phyloP scores from a whole-genome alignment of 495 filamentous ascomycete species.

The Wilcoxina mikolae region DNA sequence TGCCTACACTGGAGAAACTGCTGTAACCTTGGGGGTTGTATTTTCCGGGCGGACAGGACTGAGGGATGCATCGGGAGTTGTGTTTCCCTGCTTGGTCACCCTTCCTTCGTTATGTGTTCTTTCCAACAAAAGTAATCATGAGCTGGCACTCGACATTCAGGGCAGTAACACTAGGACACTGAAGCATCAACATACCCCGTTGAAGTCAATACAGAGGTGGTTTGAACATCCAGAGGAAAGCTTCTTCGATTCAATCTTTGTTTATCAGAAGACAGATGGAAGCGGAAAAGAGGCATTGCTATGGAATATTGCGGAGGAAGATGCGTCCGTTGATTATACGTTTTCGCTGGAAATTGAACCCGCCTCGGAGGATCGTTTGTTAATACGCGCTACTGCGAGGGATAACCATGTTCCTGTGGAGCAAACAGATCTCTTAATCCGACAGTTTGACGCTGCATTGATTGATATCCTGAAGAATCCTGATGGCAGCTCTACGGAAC shows the following conservation, averaged over 20 bases:
- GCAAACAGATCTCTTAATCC: constrained; percentile 46
- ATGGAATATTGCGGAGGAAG: constrained; percentile 41
- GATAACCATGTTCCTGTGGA: constrained; percentile 43
- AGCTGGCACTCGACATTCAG: constrained; percentile 45
- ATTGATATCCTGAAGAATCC: constrained; percentile 33
- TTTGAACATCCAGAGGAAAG: constrained; percentile 41
- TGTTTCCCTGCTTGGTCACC: constrained; percentile 62
- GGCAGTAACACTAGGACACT: constrained; percentile 44
- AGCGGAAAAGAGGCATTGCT: constrained; percentile 10
- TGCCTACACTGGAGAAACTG: constrained; percentile 53
- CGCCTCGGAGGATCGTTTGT: constrained; percentile 31
- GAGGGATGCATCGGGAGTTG: constrained; percentile 36
- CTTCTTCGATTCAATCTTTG: constrained; percentile 67
- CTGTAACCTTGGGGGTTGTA: constrained; percentile 51
- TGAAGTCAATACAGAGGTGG: constrained; percentile 53
- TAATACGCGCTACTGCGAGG: constrained; percentile 47
- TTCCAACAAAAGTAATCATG: constrained; percentile 34
- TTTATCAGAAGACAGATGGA: constrained; percentile 47
- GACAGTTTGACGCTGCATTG: constrained; percentile 47
- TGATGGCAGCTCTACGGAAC: constrained; percentile 16
- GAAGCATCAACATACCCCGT: constrained; percentile 53
- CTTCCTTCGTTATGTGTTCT: constrained; percentile 47
- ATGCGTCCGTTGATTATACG: constrained; percentile 47
- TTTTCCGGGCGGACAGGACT: constrained; percentile 51
- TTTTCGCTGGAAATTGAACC: constrained; percentile 61